These are phyloP conservation scores for Blastobotrys attinorum DNA, from an alignment of 805 yeast species.

Conservation along the genomic window DNA sequence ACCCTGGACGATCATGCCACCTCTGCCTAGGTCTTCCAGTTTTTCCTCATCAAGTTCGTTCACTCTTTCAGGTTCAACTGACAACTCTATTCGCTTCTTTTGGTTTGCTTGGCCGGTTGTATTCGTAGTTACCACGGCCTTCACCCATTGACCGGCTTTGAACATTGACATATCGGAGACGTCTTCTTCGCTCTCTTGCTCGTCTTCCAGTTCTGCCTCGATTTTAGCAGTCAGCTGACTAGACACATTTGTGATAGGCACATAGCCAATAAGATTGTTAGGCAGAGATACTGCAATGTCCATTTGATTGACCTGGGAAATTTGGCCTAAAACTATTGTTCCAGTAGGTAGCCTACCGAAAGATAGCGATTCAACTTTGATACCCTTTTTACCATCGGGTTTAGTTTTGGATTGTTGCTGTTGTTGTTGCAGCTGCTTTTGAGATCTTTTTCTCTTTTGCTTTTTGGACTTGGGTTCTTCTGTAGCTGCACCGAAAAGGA, in stretches of 20 bases:
- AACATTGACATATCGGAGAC: slow-evolving; percentile 51
- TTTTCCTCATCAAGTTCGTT: slow-evolving; percentile 43
- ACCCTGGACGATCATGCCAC: slow-evolving; percentile 65
- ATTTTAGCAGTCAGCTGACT: slow-evolving; percentile 51
- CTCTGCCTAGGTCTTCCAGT: slow-evolving; percentile 39
- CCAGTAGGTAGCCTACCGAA: slow-evolving; percentile 65
- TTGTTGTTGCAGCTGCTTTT: slow-evolving; percentile 14
- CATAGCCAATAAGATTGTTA: slow-evolving; percentile 71
- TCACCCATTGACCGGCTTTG: slow-evolving; percentile 73
- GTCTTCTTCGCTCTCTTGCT: slow-evolving; percentile 34
- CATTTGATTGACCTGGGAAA: slow-evolving; percentile 48
- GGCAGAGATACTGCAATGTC: slow-evolving; percentile 69
- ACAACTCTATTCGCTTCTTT: slow-evolving; percentile 59
- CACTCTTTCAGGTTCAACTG: slow-evolving; percentile 66
- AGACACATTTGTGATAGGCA: slow-evolving; percentile 68
- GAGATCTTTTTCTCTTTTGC: slow-evolving; percentile 20
- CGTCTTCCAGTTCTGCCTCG: slow-evolving; percentile 37
- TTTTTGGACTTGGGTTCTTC: slow-evolving; percentile 25
- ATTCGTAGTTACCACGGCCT: slow-evolving; percentile 65
- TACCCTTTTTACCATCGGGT: slow-evolving; percentile 23
- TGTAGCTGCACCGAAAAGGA: slow-evolving; percentile 45
- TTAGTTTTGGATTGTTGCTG: slow-evolving; percentile 20
- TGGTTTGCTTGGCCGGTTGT: slow-evolving; percentile 33
- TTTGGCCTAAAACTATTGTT: slow-evolving; percentile 67
- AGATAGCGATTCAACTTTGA: slow-evolving; percentile 53